Evolutionary conservation across 352 stramenopile species (phyloP), one percentile per base, ranked within the genome.

Genomic region (Aphanomyces invadans): DNA sequence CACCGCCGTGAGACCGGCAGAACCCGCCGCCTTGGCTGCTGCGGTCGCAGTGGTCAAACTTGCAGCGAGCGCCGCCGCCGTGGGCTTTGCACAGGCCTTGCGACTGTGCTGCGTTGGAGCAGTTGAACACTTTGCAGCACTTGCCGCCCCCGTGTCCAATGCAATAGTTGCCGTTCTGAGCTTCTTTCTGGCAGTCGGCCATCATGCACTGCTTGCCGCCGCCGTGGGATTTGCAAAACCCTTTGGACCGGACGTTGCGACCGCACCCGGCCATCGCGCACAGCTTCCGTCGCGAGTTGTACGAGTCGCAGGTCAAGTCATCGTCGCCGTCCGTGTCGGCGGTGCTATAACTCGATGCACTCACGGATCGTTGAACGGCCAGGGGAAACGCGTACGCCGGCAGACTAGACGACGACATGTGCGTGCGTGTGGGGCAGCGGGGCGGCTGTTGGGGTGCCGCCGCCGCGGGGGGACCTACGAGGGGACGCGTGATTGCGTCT

Each of bases 1-100:
- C 78, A 9, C 78, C 78, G n/a, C 78, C 78, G 48, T 86, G 78
- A 2, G 75, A 76, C 45, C 76, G 76, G 42, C 78, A 86, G 39
- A 83, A 65, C 0, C 76, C 73, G 1, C 73, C 71, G 61, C 78
- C 78, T 57, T 80, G 74, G 23, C 70, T 74, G 60, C 74, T 76
- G 32, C 79, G 79, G 26, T 52, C 33, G 42, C 78, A 86, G 12
- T 65, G 74, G 3, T 68, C 61, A 12, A 69, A 73, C 23, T 76
- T 82, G 75, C 76, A 84, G 15, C 75, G 73, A 42, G 75, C 70
- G 28, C 76, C 76, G 32, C 76, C 76, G 36, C 76, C 76, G 36
- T 83, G 76, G 1, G 69, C 48, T 56, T 84, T 84, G 74, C 76
- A 84, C 31, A 72, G 72, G 28, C 76, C 76, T 25, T 70, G 73